phyloP scores from a whole-genome alignment of 2,329 filamentous ascomycete genomes.

The Hirsutella minnesotensis region DNA sequence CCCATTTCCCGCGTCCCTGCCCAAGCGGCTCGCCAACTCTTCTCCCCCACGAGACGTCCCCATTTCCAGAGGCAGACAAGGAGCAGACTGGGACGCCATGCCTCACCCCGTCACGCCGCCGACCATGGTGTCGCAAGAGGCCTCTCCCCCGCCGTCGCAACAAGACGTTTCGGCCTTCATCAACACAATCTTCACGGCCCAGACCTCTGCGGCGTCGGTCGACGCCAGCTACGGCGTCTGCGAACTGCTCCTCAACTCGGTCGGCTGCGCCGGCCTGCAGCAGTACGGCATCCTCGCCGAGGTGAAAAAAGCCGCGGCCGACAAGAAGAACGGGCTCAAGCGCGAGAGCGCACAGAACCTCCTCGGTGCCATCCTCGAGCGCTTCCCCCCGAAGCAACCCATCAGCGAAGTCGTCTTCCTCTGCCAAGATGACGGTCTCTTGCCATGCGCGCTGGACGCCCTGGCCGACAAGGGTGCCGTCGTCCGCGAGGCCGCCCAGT shows the following conservation, averaged over 20 bases:
- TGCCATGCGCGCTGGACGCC: slow-evolving; percentile 66
- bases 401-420: slow-evolving; percentile 73
- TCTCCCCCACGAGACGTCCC: not conserved
- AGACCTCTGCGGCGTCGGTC: slow-evolving; percentile 57
- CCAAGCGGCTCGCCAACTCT: not conserved
- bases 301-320: slow-evolving; percentile 61
- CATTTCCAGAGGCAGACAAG: not conserved
- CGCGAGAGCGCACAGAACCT: slow-evolving; percentile 93
- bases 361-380: slow-evolving; percentile 85
- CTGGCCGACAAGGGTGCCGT: slow-evolving; percentile 82
- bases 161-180: slow-evolving; percentile 56
- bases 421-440: slow-evolving; percentile 64
- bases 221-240: slow-evolving; percentile 51
- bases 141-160: slow-evolving; percentile 46
- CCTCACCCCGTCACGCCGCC: slow-evolving; percentile 38
- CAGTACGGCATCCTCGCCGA: slow-evolving; percentile 43
- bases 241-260: slow-evolving; percentile 41
- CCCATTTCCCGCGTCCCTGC: too few relatives aligned
- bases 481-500: slow-evolving; percentile 84
- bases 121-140: slow-evolving; percentile 33
- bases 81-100: slow-evolving; percentile 18
- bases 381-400: slow-evolving; percentile 65
- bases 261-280: slow-evolving; percentile 40
- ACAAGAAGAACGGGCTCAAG: slow-evolving; percentile 84
- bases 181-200: slow-evolving; percentile 55